Evolutionary conservation across 495 filamentous ascomycete genomes (phyloP), one percentile per base, ranked within the genome.

Genomic region (Penicillium atrosanguineum): DNA sequence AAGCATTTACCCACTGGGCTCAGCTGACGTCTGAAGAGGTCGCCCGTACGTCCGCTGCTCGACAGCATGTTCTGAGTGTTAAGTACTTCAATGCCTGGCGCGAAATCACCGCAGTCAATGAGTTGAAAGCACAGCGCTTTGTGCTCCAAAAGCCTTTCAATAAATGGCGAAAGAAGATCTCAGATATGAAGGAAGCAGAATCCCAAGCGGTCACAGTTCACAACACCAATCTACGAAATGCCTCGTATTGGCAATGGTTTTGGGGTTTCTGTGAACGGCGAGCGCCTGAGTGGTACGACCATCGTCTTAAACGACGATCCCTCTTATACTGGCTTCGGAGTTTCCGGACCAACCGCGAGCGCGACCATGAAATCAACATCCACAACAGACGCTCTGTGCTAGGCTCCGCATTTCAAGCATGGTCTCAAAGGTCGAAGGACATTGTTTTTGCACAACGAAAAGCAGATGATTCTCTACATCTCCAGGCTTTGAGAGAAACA

Each of bases 71-170:
- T 21, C 69, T 92, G 12, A 73, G 84, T 55, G 79, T 83, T 50
- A 85, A 84, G 50, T 90, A 86, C 59, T 94, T 92, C 64, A 83
- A 85, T 57, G 84, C 84, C 4, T 94, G 89, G 89, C 78, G 83
- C 31, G 83, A 83, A 40, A 84, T 90, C 43, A 91, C 89, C 11
- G 78, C 76, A 7, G 82, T 87, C 40, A 87, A 90, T 59, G 76
- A 86, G 50, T 60, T 83, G 28, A 90, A 89, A 64, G 81, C 85
- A 2, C 81, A 83, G 38, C 75, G 82, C 9, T 87, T 86, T 50
- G 72, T 78, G 11, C 53, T 85, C 7, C 74, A 74, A 38, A 82
- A 79, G 44, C 85, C 84, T 29, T 78, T 87, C 50, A 62, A 67
- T 29, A 51, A 70, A 14, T 88, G 84, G 85, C 77, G 74, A 41